Evolutionary conservation across 108 stramenopile species (phyloP).

Genomic region (Parietichytrium sp.): DNA sequence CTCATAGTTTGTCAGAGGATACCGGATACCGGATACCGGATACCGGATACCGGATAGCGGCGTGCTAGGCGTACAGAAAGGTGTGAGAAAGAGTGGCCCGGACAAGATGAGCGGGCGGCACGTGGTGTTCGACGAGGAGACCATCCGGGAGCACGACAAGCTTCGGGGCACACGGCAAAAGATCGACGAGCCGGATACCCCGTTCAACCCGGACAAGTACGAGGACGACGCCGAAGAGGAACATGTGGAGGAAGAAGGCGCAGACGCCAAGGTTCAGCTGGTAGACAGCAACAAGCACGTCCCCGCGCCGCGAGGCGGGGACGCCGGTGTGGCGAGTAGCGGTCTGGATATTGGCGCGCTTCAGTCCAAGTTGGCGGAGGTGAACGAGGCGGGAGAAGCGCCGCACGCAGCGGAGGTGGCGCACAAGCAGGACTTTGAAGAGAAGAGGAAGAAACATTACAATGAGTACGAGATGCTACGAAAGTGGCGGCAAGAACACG

Average conservation of each 20-base stretch:
- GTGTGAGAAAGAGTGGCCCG: too few relatives aligned
- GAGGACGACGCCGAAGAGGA: conserved; percentile 31
- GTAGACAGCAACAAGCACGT: background rate
- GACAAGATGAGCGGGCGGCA: background rate
- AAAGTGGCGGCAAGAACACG: conserved; percentile 45
- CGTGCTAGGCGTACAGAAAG: too few relatives aligned
- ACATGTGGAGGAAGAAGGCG: background rate
- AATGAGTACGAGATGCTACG: conserved; percentile 52
- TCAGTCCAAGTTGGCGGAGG: background rate
- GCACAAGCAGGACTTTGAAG: conserved; percentile 46
- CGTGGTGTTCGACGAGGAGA: conserved; percentile 55
- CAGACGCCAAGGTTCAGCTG: background rate
- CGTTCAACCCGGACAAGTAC: conserved; percentile 29
- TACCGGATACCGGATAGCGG: too few relatives aligned
- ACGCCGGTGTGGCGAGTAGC: background rate
- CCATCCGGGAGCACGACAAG: conserved; percentile 63
- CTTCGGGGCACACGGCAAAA: conserved; percentile 59
- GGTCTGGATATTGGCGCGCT: background rate
- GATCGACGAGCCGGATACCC: conserved; percentile 51
- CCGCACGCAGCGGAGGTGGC: background rate
- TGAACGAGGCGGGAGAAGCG: background rate
- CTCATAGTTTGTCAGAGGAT: too few relatives aligned
- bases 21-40: too few relatives aligned
- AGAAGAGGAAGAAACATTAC: conserved; percentile 51
- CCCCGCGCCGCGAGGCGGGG: background rate